Evolutionary conservation across 2,329 filamentous ascomycete species (phyloP).

Genomic region (Xylaria sp.): DNA sequence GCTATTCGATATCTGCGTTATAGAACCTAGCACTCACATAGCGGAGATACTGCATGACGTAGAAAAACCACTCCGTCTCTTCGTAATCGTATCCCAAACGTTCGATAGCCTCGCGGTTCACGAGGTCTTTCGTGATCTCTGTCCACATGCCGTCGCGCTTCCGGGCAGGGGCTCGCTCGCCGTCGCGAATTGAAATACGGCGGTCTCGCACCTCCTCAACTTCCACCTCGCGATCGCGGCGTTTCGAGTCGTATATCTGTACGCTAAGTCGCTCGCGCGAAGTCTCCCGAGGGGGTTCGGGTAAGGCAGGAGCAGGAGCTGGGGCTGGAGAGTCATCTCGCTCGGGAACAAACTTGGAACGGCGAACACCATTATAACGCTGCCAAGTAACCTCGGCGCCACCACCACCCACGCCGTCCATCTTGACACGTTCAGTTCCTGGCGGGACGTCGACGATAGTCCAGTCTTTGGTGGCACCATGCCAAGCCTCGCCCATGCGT

Average conservation of each 20-base stretch:
- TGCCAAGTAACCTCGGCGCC: constrained; percentile 79
- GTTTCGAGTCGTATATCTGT: constrained; percentile 48
- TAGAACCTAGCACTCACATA: constrained; percentile 68
- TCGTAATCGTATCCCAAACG: constrained; percentile 85
- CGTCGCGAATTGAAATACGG: constrained; percentile 48
- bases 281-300: constrained; percentile 37
- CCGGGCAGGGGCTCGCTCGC: constrained; percentile 43
- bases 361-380: constrained; percentile 76
- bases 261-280: constrained; percentile 50
- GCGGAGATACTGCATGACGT: constrained; percentile 87
- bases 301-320: constrained; percentile 38
- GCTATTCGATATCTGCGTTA: no score
- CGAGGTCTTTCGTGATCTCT: constrained; percentile 92
- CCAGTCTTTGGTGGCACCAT: constrained; percentile 79
- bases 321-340: constrained; percentile 53
- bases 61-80: constrained; percentile 88
- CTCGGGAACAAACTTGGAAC: constrained; percentile 75
- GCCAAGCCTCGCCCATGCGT: constrained; percentile 73
- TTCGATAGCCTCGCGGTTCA: constrained; percentile 85
- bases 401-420: constrained; percentile 80
- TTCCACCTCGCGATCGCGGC: constrained; percentile 54
- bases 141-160: constrained; percentile 82
- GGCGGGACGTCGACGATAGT: constrained; percentile 83
- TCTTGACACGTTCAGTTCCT: constrained; percentile 79
- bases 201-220: constrained; percentile 62